phyloP scores from a whole-genome alignment of 108 stramenopile species.

The Fistulifera pelliculosa region DNA sequence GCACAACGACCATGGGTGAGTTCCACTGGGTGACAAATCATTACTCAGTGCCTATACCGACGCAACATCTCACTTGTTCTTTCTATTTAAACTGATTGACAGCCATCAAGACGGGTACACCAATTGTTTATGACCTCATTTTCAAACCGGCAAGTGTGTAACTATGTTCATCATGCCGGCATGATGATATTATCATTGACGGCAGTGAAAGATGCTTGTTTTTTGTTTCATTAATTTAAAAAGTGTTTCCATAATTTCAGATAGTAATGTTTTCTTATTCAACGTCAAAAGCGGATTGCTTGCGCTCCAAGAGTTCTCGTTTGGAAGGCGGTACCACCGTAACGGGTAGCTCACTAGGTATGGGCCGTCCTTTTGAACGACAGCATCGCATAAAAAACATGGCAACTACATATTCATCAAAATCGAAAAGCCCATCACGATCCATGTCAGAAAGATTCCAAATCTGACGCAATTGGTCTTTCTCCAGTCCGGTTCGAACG shows the following conservation, averaged over 20 bases:
- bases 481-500: conserved; percentile 73
- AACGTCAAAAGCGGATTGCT: conserved; percentile 4
- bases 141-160: no score
- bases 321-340: conserved; percentile 73
- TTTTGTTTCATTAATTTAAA: not conserved
- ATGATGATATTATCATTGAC: no score
- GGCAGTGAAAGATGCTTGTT: no score
- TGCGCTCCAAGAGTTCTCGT: conserved; percentile 19
- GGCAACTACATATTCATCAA: conserved; percentile 88
- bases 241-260: not conserved
- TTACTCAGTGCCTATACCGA: not conserved
- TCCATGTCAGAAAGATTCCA: conserved; percentile 92
- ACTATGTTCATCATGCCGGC: no score
- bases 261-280: no score
- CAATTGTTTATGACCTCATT: conserved; percentile 15
- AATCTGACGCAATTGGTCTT: conserved; percentile 84
- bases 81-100: not conserved
- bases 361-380: conserved; percentile 80
- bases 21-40: not conserved
- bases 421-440: conserved; percentile 84
- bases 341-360: conserved; percentile 64
- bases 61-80: conserved; percentile 3
- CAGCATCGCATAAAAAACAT: conserved; percentile 88
- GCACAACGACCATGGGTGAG: conserved; percentile 22
- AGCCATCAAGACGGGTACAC: conserved; percentile 31